Percentiles rank a stretch among this genome's conserved stretches.
Conservation (phyloP, 352 stramenopile species). For the Thalassiosira livingstoniorum region DNA sequence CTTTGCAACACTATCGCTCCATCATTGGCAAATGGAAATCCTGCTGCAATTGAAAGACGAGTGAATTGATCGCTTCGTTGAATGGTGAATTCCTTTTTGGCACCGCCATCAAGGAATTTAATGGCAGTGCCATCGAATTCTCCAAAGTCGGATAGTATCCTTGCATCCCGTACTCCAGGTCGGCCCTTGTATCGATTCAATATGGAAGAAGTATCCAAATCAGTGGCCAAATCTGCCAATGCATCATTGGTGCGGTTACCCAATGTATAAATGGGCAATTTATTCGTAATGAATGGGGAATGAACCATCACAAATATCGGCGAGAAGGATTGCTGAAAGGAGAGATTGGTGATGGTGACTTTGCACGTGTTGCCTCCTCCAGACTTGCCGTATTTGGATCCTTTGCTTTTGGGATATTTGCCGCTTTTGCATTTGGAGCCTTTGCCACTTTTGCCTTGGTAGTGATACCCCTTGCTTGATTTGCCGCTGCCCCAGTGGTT, state of each 20-base stretch:
- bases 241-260: constrained; percentile 23
- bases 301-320: constrained; percentile 52
- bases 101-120: constrained; percentile 36
- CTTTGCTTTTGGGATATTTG: constrained; percentile 20
- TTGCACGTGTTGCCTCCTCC: constrained; percentile 16
- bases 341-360: constrained; percentile 47
- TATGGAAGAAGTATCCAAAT: constrained; percentile 36
- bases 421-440: constrained; percentile 1
- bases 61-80: constrained; percentile 5
- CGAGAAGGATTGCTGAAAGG: constrained; percentile 42
- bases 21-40: constrained; percentile 53
- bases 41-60: constrained; percentile 29
- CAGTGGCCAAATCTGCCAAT: constrained; percentile 27
- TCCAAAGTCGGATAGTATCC: constrained; percentile 31
- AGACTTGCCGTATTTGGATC: neutral
- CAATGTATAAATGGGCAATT: constrained; percentile 38
- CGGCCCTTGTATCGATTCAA: constrained; percentile 20
- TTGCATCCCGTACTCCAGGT: constrained; percentile 27
- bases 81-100: constrained; percentile 19
- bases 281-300: constrained; percentile 17
- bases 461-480: neutral
- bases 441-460: constrained; percentile 28
- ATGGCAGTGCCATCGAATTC: neutral
- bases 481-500: neutral
- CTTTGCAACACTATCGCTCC: constrained; percentile 34